Evolutionary conservation across 345 rosid species (phyloP).

Genomic region (Salix udensis): DNA sequence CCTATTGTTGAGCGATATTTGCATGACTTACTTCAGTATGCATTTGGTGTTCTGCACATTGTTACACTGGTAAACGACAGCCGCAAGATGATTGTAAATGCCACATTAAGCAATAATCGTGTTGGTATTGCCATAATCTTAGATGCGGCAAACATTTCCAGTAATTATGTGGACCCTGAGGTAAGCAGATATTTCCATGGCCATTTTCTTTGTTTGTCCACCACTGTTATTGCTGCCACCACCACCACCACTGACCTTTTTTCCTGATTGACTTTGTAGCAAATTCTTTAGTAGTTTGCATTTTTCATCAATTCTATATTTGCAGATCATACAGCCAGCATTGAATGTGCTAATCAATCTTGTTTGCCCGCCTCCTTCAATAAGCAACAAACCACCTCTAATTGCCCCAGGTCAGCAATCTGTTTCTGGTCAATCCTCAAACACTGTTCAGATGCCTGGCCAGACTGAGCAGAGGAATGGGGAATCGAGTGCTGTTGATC

Average conservation of each 20-base stretch:
- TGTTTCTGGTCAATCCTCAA: constrained; percentile 43
- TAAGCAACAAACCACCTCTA: constrained; percentile 72
- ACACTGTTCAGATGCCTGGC: constrained; percentile 31
- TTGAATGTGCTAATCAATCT: constrained; percentile 84
- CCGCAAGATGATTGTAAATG: constrained; percentile 83
- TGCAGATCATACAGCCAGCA: constrained; percentile 95
- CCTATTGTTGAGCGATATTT: constrained; percentile 83
- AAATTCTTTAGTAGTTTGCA: constrained; percentile 12
- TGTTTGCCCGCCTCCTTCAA: constrained; percentile 98
- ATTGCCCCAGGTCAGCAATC: constrained; percentile 53
- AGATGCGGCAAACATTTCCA: constrained; percentile 82
- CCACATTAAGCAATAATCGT: constrained; percentile 83
- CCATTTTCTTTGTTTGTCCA: neutral
- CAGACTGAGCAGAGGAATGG: constrained; percentile 59
- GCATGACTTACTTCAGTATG: constrained; percentile 96
- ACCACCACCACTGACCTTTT: neutral
- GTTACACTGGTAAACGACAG: constrained; percentile 75
- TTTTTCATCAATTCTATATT: constrained; percentile 9
- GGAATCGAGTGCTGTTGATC: constrained; percentile 41
- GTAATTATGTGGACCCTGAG: constrained; percentile 90
- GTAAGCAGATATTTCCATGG: constrained; percentile 29
- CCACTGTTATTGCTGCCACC: neutral
- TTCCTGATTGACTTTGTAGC: neutral
- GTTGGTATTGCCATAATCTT: constrained; percentile 86
- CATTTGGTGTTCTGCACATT: constrained; percentile 92